Evolutionary conservation across 345 rosid genomes (phyloP), one percentile per base, ranked within the genome.

Genomic region (Eucalyptus cloeziana): DNA sequence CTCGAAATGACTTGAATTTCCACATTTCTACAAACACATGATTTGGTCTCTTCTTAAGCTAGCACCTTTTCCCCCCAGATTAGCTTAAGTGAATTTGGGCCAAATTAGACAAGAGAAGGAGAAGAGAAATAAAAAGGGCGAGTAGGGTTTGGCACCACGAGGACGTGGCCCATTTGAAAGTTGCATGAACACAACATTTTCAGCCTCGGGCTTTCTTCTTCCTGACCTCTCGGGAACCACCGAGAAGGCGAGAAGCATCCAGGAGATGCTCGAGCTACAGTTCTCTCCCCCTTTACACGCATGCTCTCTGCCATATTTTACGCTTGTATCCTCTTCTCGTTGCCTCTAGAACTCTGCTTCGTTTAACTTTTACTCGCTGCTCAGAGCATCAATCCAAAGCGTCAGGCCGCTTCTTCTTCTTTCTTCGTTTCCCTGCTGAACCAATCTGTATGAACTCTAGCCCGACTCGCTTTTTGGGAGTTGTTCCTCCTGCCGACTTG

Each of bases 41-140:
- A 0, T 60, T 27, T 60, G 69, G 15, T 60, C n/a, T 60, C 31
- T 60, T 60, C 69, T 60, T 60, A 60, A 27, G 69, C 27, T 6
- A 25, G 69, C 15, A 60, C 31, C 0, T 60, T 27, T 11, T 60
- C 0, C 0, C 0, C 0, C 31, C 16, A 60, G 31, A 60, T 7
- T 12, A 60, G 7, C 69, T 60, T 27, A 27, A 27, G 31, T 60
- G 69, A 60, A 27, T 60, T 12, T 27, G 69, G n/a, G 0, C 67
- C 67, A 58, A 58, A 58, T 5, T 58, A 58, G n/a, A 60, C 31
- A 58, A 25, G 14, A 60, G n/a, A 60, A 60, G 67, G 31, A 64
- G 40, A 64, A 64, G 37, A n/a, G 37, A 8, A n/a, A 64, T n/a
- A 64, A 14, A 64, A 64, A n/a, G 76, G 76, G 76, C 37, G 76